Conservation (phyloP, 345 rosid genomes). For the Sisymbrium irio region DNA sequence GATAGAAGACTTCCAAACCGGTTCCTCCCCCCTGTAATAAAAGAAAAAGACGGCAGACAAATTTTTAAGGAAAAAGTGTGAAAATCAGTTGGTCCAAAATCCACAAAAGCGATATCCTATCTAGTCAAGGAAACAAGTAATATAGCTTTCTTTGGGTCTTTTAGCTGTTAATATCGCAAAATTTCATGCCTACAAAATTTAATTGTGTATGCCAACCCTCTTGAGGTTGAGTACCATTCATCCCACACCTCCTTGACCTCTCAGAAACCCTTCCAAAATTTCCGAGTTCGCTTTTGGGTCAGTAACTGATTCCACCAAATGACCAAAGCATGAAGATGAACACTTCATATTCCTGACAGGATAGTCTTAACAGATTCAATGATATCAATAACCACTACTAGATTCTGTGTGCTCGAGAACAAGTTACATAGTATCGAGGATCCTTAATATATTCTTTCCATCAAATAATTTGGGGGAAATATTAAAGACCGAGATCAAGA, state of each 20-base stretch:
- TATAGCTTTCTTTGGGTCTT: not conserved
- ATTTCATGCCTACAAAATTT: not conserved
- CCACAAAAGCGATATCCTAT: not conserved
- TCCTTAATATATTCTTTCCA: not conserved
- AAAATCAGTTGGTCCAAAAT: not conserved
- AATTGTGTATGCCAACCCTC: not conserved
- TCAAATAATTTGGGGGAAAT: not conserved
- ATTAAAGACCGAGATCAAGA: conserved; percentile 1
- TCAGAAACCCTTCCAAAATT: not conserved
- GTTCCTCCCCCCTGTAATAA: conserved; percentile 66
- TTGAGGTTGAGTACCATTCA: not conserved
- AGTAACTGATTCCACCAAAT: conserved; percentile 2
- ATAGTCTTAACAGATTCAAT: not conserved
- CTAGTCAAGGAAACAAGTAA: not conserved
- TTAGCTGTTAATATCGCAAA: not conserved
- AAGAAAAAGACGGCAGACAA: not conserved
- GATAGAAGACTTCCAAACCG: conserved; percentile 81
- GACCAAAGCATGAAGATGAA: not conserved
- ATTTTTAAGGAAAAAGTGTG: not conserved
- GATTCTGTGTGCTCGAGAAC: not conserved
- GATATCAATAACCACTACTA: not conserved
- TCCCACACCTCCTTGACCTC: not conserved
- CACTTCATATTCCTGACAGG: conserved; percentile 1
- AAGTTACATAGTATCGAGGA: not conserved
- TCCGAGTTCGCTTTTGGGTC: not conserved